These are phyloP conservation scores for Amorphotheca resinae DNA, from an alignment of 495 filamentous ascomycete genomes.

Conservation along the genomic window DNA sequence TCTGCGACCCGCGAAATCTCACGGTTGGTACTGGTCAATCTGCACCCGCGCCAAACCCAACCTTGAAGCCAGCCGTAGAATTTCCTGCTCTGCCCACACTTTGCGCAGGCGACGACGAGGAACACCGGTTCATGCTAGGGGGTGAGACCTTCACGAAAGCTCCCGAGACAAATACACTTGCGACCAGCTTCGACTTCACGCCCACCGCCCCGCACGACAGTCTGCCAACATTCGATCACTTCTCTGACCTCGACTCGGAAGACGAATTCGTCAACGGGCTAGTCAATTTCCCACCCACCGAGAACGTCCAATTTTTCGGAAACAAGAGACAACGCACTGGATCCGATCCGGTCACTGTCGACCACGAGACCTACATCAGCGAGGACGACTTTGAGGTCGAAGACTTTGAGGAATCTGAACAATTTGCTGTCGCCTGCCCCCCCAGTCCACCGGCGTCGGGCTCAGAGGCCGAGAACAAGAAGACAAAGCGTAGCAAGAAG, in stretches of 20 bases:
- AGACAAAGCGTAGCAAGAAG: constrained; percentile 55
- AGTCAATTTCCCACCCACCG: constrained; percentile 52
- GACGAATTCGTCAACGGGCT: constrained; percentile 75
- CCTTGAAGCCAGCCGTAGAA: constrained; percentile 38
- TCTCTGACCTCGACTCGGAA: constrained; percentile 86
- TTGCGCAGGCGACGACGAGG: constrained; percentile 61
- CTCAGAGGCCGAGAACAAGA: constrained; percentile 34
- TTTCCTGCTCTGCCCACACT: constrained; percentile 60
- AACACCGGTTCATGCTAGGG: constrained; percentile 59
- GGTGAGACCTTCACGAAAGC: constrained; percentile 38
- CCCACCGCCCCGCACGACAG: constrained; percentile 41
- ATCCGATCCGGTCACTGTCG: constrained; percentile 32
- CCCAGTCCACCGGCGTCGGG: constrained; percentile 35
- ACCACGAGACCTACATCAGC: constrained; percentile 63
- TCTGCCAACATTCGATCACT: constrained; percentile 68
- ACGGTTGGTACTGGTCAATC: constrained; percentile 50
- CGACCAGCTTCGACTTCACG: constrained; percentile 38
- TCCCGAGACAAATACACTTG: constrained; percentile 34
- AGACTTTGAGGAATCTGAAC: constrained; percentile 40
- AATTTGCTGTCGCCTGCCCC: constrained; percentile 39
- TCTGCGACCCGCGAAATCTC: constrained; percentile 88
- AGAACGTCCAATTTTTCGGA: constrained; percentile 50
- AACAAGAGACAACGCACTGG: constrained; percentile 70
- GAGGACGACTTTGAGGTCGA: constrained; percentile 63
- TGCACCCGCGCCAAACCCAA: constrained; percentile 33